Evolutionary conservation across 1,284 basidiomycete genomes (phyloP).

Genomic region (Cutaneotrichosporon mucoides): DNA sequence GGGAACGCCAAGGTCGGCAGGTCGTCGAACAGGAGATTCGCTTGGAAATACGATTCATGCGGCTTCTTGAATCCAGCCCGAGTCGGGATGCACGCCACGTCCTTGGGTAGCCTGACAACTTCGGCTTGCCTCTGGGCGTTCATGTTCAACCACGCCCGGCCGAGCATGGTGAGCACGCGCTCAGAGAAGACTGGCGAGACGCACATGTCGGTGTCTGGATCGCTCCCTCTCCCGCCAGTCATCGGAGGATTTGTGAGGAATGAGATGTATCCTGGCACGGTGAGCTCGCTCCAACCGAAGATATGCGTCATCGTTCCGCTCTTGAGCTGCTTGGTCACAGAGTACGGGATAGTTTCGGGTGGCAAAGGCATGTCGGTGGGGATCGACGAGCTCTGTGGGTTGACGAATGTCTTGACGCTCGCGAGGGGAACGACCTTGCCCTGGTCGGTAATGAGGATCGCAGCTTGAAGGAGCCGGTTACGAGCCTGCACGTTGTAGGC

Average conservation of each 20-base stretch:
- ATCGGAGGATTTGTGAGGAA: constrained; percentile 60
- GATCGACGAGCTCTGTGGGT: constrained; percentile 63
- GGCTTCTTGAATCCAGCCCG: constrained; percentile 71
- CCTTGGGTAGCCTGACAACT: constrained; percentile 59
- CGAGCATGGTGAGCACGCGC: constrained; percentile 66
- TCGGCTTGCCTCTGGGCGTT: constrained; percentile 59
- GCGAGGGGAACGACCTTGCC: constrained; percentile 63
- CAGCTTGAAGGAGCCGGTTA: constrained; percentile 63
- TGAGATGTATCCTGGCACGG: constrained; percentile 69
- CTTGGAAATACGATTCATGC: constrained; percentile 78
- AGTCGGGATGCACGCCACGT: constrained; percentile 77
- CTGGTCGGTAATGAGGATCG: constrained; percentile 57
- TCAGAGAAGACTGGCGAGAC: constrained; percentile 74
- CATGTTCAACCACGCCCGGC: constrained; percentile 72
- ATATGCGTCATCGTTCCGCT: constrained; percentile 44
- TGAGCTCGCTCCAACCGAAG: constrained; percentile 80
- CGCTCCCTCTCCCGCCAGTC: constrained; percentile 41
- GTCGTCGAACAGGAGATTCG: constrained; percentile 82
- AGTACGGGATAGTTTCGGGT: constrained; percentile 66
- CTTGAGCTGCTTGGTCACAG: constrained; percentile 63
- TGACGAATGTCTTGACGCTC: constrained; percentile 68
- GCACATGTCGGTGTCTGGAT: constrained; percentile 63
- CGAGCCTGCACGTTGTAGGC: constrained; percentile 54
- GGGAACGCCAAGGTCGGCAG: constrained; percentile 75
- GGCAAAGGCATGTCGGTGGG: constrained; percentile 82